Percentiles rank a stretch among this genome's conserved stretches.
Evolutionary conservation across 1,284 basidiomycete species (phyloP).

Genomic region (Singerocomus rubriflavus): DNA sequence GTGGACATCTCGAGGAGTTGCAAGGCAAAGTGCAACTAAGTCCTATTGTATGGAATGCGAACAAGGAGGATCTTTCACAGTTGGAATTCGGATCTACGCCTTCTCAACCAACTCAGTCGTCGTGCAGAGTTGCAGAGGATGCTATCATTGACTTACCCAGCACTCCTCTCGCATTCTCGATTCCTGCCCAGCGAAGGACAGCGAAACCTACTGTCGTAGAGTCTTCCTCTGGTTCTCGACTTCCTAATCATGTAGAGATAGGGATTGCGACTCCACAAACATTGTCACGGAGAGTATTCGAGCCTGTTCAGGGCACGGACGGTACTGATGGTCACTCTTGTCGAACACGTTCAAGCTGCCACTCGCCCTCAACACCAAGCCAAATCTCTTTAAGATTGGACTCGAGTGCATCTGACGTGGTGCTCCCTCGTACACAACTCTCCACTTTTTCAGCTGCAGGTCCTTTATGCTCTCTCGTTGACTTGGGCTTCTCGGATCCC

Average conservation of each 20-base stretch:
- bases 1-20: not conserved
- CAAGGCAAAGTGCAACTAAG: not conserved
- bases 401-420: not conserved
- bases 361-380: not conserved
- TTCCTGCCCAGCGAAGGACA: constrained; percentile 3
- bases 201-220: not conserved
- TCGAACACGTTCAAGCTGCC: not conserved
- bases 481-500: not conserved
- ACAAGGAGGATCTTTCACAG: constrained; percentile 2
- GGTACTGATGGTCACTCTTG: constrained; percentile 4
- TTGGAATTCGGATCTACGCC: constrained; percentile 1
- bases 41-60: not conserved
- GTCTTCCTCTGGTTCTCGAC: not conserved
- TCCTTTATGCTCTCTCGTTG: not conserved
- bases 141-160: not conserved
- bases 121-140: not conserved
- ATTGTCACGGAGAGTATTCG: constrained; percentile 2
- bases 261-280: constrained; percentile 21
- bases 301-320: not conserved
- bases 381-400: not conserved
- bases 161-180: constrained; percentile 10
- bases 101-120: not conserved
- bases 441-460: not conserved
- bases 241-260: not conserved
- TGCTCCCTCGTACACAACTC: not conserved